These are phyloP conservation scores for Paraleonurus japonicus DNA, from an alignment of 257 asterid genomes.

Conservation along the genomic window DNA sequence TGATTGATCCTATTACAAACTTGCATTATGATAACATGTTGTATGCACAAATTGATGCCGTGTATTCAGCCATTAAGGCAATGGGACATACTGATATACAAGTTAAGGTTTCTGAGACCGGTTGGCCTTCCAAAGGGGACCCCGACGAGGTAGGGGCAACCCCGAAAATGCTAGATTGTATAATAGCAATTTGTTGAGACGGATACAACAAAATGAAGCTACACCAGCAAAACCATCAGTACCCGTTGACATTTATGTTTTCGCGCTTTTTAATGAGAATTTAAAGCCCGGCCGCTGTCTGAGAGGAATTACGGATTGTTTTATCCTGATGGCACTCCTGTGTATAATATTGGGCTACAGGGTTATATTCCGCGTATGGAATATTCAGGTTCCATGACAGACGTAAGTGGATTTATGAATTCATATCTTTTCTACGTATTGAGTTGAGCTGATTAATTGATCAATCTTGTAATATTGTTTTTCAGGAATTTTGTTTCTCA, in stretches of 20 bases:
- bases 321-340: constrained; percentile 84
- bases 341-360: constrained; percentile 70
- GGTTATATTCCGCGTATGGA: constrained; percentile 66
- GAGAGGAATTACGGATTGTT: constrained; percentile 91
- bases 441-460: neutral
- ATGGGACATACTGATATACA: constrained; percentile 59
- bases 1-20: constrained; percentile 51
- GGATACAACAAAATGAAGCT: constrained; percentile 60
- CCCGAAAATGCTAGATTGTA: constrained; percentile 67
- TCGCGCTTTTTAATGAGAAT: constrained; percentile 93
- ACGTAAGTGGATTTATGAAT: constrained; percentile 40
- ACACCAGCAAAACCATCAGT: constrained; percentile 82
- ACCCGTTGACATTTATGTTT: constrained; percentile 74
- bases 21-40: constrained; percentile 89
- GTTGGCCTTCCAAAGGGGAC: constrained; percentile 98
- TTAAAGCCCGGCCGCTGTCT: constrained; percentile 77
- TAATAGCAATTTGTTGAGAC: constrained; percentile 63
- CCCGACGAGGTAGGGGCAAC: constrained; percentile 79
- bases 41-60: constrained; percentile 91
- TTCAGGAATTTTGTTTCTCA: constrained; percentile 39
- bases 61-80: constrained; percentile 74
- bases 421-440: neutral
- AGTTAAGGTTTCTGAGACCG: constrained; percentile 87
- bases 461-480: constrained; percentile 11
- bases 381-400: constrained; percentile 55